Base-by-base conservation (phyloP, 495 filamentous ascomycete genomes). In the Hypoxylon perforatum region DNA sequence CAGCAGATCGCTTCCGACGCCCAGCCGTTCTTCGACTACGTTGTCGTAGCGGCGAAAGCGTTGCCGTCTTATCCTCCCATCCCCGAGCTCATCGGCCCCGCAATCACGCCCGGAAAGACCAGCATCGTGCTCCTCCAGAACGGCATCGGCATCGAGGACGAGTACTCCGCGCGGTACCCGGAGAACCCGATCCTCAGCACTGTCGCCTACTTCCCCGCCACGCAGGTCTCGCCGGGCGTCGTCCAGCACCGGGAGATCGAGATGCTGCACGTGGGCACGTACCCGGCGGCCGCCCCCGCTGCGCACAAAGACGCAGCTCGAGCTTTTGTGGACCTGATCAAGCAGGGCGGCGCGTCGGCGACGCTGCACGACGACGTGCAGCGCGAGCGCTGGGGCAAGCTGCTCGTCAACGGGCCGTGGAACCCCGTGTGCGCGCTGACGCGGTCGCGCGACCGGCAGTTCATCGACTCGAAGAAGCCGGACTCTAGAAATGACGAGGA, bases 41-140 rank as follows among this genome's bases (percentile, higher is more conserved):
- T 90, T 14, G 33, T 89, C 17, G 74, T 86, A 14, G 77, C 77
- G 21, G 81, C 76, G 63, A 81, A 84, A 70, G 75, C 74, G 2
- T 17, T 79, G 4, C 74, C 74, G 14, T 71, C 70, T 6, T 71
- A 28, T 12, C 81, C 80, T 4, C 67, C 76, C 3, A 70, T 72
- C 1, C 72, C 77, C 4, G 73, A 79, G 22, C 46, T 76, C 18
- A 77, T 85, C 57, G 67, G 61, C 9, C 82, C 82, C 1, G 81
- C 76, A 0, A 67, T 86, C 9, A 70, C 73, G 0, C 49, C 63
- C 0, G 62, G 50, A 10, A 66, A 70, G 33, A 87, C 84, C 0
- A 67, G 74, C 0, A 80, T 87, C 42, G 83, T 85, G 55, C 73
- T 87, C 1, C 54, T 85, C 11, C 85, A 87, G 69, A 87, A 87